phyloP scores from a whole-genome alignment of 768 basidiomycete genomes.

The Pleurotus eryngii region DNA sequence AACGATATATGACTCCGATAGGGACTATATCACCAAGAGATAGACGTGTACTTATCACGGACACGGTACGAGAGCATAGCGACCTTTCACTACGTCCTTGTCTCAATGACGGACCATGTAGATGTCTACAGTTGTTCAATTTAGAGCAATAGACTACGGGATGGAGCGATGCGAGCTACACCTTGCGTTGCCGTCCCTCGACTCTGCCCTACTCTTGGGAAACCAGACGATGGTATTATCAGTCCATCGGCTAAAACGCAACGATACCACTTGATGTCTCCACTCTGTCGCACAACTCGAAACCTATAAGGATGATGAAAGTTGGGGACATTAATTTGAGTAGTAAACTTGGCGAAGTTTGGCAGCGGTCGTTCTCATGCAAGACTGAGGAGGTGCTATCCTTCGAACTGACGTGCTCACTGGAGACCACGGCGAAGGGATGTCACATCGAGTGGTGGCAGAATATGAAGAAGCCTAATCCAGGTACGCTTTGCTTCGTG shows the following conservation, averaged over 20 bases:
- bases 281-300: background rate
- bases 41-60: conserved; percentile 10
- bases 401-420: background rate
- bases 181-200: conserved; percentile 5
- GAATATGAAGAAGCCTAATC: background rate
- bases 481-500: background rate
- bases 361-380: conserved; percentile 3
- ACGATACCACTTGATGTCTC: background rate
- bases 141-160: conserved; percentile 20
- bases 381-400: conserved; percentile 3
- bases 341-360: background rate
- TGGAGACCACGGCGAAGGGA: background rate
- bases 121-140: conserved; percentile 20
- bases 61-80: conserved; percentile 8
- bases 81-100: background rate
- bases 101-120: background rate
- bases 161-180: conserved; percentile 16
- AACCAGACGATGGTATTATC: background rate
- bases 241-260: conserved; percentile 1
- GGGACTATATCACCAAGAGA: conserved; percentile 18
- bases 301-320: background rate
- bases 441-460: conserved; percentile 9
- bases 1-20: conserved; percentile 10
- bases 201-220: background rate
- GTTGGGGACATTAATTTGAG: background rate